Evolutionary conservation across 2,329 filamentous ascomycete genomes (phyloP).

Genomic region (Ophiostoma ulmi): DNA sequence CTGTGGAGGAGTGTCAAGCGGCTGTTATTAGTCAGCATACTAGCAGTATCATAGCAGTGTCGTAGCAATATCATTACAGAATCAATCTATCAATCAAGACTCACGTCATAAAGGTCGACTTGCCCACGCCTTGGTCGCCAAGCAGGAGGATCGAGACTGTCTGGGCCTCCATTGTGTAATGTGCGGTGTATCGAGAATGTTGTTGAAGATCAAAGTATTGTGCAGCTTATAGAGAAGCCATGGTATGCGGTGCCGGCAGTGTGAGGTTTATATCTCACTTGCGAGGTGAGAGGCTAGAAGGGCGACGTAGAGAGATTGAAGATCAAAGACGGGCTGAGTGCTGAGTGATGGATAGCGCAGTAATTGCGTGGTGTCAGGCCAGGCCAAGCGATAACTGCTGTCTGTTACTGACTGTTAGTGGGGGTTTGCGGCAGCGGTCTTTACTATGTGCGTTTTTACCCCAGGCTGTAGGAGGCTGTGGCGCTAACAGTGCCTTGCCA

Average conservation of each 20-base stretch:
- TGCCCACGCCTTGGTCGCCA: conserved; percentile 56
- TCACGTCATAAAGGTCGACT: conserved; percentile 58
- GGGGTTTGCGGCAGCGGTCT: background rate
- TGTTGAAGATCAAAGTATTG: background rate
- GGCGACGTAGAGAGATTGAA: background rate
- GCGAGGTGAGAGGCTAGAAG: background rate
- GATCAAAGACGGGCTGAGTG: background rate
- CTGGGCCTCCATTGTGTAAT: conserved; percentile 21
- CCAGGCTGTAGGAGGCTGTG: background rate
- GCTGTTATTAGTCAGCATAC: background rate
- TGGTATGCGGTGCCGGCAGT: background rate
- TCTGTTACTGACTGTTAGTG: background rate
- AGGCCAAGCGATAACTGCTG: background rate
- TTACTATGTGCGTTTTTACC: background rate
- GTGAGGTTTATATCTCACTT: background rate
- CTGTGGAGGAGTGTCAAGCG: conserved; percentile 16
- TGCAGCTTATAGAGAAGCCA: background rate
- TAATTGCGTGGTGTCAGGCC: background rate
- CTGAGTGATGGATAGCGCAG: background rate
- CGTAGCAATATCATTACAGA: background rate
- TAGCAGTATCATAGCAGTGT: too few species aligned
- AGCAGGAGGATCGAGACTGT: conserved; percentile 47
- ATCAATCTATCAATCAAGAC: conserved; percentile 31
- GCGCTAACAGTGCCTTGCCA: background rate
- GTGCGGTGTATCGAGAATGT: background rate